Conservation (phyloP, 1,284 basidiomycete species). For the Microbotryum violaceum region DNA sequence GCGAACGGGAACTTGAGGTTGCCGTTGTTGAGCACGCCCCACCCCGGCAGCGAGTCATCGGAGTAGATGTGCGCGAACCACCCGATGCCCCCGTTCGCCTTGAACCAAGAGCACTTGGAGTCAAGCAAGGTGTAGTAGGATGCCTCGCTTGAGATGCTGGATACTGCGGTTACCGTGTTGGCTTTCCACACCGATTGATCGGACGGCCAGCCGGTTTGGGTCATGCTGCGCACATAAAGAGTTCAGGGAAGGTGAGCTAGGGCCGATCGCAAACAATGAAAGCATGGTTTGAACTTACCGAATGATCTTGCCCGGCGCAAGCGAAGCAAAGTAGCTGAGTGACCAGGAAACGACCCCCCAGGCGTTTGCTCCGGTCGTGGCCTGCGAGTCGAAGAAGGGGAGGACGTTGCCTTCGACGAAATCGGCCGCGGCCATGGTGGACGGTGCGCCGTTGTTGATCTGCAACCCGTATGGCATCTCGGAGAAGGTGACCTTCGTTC, state of each 20-base stretch:
- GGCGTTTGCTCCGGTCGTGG: constrained; percentile 55
- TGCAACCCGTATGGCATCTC: constrained; percentile 51
- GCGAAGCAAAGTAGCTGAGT: constrained; percentile 51
- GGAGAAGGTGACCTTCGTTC: constrained; percentile 53
- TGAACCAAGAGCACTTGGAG: constrained; percentile 22
- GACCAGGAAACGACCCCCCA: constrained; percentile 58
- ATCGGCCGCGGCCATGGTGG: constrained; percentile 54
- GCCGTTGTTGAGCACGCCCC: not conserved
- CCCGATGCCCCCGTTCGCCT: constrained; percentile 48
- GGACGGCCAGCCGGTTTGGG: constrained; percentile 37
- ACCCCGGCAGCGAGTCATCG: constrained; percentile 43
- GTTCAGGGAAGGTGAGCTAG: not conserved
- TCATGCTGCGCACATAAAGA: constrained; percentile 1
- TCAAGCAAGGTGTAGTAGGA: constrained; percentile 39
- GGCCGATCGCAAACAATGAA: not conserved
- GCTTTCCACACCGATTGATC: constrained; percentile 31
- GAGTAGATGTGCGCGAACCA: constrained; percentile 73
- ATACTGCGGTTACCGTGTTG: constrained; percentile 31
- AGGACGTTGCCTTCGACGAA: constrained; percentile 60
- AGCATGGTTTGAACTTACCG: constrained; percentile 35
- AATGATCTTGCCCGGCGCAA: constrained; percentile 49
- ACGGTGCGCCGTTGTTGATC: constrained; percentile 44
- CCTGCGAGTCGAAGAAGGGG: constrained; percentile 59
- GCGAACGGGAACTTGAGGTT: too few relatives aligned
- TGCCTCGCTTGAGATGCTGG: constrained; percentile 39